phyloP scores from a whole-genome alignment of 257 asterid genomes.

The Nicotiana knightiana region DNA sequence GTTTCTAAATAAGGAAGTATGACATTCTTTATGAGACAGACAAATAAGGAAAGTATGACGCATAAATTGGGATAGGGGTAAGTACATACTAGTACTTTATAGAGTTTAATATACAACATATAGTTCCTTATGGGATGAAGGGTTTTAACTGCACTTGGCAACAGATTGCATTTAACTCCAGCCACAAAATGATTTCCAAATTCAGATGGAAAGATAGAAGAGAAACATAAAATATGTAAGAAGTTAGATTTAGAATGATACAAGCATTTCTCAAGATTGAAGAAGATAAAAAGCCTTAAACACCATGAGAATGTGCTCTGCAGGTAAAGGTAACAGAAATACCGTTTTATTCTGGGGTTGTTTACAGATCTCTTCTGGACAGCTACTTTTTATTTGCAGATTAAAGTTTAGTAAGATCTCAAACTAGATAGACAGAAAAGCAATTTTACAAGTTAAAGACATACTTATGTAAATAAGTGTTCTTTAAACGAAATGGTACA shows the following conservation, averaged over 20 bases:
- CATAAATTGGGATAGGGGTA: too few relatives aligned
- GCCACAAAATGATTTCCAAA: not conserved
- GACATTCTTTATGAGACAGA: too few relatives aligned
- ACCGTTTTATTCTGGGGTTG: not conserved
- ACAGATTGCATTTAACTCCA: not conserved
- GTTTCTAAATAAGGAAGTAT: too few relatives aligned
- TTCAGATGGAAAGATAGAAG: not conserved
- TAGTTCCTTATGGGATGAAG: not conserved
- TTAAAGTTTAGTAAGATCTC: not conserved
- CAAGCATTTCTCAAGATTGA: not conserved
- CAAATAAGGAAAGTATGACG: too few relatives aligned
- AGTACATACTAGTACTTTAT: not conserved
- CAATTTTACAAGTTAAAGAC: not conserved
- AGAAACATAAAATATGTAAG: not conserved
- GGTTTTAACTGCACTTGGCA: too few relatives aligned
- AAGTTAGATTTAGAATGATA: not conserved
- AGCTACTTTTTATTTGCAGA: not conserved
- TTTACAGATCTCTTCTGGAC: not conserved
- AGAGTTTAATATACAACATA: not conserved
- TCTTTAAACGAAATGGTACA: not conserved
- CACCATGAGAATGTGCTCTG: not conserved
- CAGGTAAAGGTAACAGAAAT: not conserved
- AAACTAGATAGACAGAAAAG: not conserved
- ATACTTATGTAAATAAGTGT: not conserved
- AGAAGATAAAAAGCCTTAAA: not conserved